Evolutionary conservation across 768 basidiomycete species (phyloP).

Genomic region (Trametes coccinea): DNA sequence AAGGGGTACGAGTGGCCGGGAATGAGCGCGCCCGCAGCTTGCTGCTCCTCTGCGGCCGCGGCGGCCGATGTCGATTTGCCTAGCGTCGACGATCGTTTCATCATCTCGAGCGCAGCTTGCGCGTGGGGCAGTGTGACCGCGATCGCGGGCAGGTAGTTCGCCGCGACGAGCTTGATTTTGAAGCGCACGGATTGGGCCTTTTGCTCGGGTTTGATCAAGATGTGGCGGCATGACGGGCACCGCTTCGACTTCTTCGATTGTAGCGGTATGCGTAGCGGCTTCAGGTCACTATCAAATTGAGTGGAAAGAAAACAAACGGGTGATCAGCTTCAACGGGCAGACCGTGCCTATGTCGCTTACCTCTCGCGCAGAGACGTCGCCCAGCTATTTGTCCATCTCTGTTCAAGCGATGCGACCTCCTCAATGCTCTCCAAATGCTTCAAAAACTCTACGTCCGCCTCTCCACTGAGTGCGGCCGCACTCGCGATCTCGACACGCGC

Average conservation of each 20-base stretch:
- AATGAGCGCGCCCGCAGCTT: slow-evolving; percentile 45
- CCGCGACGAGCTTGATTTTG: slow-evolving; percentile 97
- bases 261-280: slow-evolving; percentile 87
- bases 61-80: slow-evolving; percentile 33
- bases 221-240: slow-evolving; percentile 91
- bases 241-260: slow-evolving; percentile 95
- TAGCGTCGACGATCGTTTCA: slow-evolving; percentile 41
- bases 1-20: slow-evolving; percentile 85
- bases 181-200: slow-evolving; percentile 92
- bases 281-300: slow-evolving; percentile 59
- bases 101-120: slow-evolving; percentile 39
- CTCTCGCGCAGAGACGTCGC: slow-evolving; percentile 58
- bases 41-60: slow-evolving; percentile 22
- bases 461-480: slow-evolving; percentile 56
- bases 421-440: slow-evolving; percentile 58
- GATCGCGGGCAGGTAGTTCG: slow-evolving; percentile 91
- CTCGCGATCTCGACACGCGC: slow-evolving; percentile 66
- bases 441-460: slow-evolving; percentile 72
- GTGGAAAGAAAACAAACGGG: neutral
- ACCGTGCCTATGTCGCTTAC: slow-evolving; percentile 43
- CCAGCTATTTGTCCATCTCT: slow-evolving; percentile 85
- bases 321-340: slow-evolving; percentile 1
- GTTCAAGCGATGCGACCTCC: slow-evolving; percentile 70
- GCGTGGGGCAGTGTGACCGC: slow-evolving; percentile 67
- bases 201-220: slow-evolving; percentile 97